Base-by-base conservation (phyloP, 2,329 filamentous ascomycete species). In the Fusarium nematophilum region DNA sequence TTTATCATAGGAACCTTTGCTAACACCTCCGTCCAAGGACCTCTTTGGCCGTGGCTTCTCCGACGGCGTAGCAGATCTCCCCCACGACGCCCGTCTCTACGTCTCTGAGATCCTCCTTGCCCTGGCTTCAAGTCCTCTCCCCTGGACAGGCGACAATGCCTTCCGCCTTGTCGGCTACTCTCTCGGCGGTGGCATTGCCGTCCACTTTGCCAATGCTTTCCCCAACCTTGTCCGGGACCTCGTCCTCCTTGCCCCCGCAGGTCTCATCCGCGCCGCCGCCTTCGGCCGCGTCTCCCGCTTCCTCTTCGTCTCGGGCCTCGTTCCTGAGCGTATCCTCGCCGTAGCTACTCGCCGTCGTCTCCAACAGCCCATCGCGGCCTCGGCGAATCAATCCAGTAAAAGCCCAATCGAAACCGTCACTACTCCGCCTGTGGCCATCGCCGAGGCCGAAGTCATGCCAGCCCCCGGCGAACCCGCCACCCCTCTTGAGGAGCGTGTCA, bases 131-230 rank as follows among this genome's bases (percentile, higher is more conserved):
- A 93, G 90, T 2, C 80, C 85, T 0, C 76, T 94, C 3, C 65
- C 86, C 11, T 93, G 90, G 90, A 88, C 85, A 0, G 84, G 86
- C 36, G 60, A 70, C 11, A 68, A 72, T 36, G 82, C 79, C 40
- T 87, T 95, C 70, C 83, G 83, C 40, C 75, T 96, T 15, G 77
- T 93, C 10, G 92, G 92, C 9, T 96, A 95, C 75, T 93, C 90
- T 0, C 83, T 96, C 1, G 92, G 92, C 53, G 92, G 92, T 39
- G 91, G 90, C 46, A 88, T 96, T 50, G 87, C 88, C 5, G 86
- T 88, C 6, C 85, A 88, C 57, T 94, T 96, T 70, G 86, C 91
- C 6, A 85, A 85, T 9, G 83, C 87, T 53, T 93, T 93, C 70
- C 90, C 91, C 0, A 72, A 84, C 40, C 78, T 94, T 51, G 81